phyloP scores from a whole-genome alignment of 1,284 basidiomycete species.

The Ceratobasidium sp. region DNA sequence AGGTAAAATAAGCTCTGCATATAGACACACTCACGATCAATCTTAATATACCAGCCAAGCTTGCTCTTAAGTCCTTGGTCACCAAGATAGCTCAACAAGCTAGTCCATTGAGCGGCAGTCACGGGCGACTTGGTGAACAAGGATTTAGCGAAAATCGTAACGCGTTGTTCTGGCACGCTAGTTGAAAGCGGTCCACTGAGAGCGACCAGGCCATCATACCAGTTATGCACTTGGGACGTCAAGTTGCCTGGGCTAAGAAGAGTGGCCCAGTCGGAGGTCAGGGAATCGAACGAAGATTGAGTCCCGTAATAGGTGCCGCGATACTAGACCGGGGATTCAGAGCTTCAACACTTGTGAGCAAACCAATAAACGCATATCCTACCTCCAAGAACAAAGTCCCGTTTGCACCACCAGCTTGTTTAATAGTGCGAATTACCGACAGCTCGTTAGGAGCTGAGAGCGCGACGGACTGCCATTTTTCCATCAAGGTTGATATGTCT shows the following conservation, averaged over 20 bases:
- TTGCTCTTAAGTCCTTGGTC: constrained; percentile 20
- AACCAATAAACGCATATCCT: background rate
- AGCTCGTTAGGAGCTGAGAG: constrained; percentile 39
- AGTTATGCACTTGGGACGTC: constrained; percentile 28
- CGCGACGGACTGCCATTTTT: constrained; percentile 40
- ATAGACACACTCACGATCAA: constrained; percentile 42
- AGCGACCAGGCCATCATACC: constrained; percentile 38
- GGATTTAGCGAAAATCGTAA: constrained; percentile 24
- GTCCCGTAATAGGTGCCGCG: constrained; percentile 29
- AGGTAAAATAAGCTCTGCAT: background rate
- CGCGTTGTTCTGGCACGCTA: background rate
- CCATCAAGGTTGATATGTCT: constrained; percentile 38
- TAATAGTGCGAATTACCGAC: constrained; percentile 28
- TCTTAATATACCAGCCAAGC: constrained; percentile 43
- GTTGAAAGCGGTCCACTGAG: constrained; percentile 17
- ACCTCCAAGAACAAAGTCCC: constrained; percentile 5
- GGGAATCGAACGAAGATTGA: constrained; percentile 11
- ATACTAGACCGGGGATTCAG: background rate
- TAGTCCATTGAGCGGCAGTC: constrained; percentile 36
- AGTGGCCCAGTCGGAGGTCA: constrained; percentile 3
- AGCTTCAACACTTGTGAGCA: background rate
- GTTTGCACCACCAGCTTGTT: background rate
- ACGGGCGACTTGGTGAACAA: constrained; percentile 36
- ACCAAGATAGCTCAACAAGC: constrained; percentile 45
- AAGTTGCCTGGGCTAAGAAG: constrained; percentile 22